These are phyloP conservation scores for Wickerhamiella musiphila DNA, from an alignment of 805 yeast genomes.

Conservation along the genomic window DNA sequence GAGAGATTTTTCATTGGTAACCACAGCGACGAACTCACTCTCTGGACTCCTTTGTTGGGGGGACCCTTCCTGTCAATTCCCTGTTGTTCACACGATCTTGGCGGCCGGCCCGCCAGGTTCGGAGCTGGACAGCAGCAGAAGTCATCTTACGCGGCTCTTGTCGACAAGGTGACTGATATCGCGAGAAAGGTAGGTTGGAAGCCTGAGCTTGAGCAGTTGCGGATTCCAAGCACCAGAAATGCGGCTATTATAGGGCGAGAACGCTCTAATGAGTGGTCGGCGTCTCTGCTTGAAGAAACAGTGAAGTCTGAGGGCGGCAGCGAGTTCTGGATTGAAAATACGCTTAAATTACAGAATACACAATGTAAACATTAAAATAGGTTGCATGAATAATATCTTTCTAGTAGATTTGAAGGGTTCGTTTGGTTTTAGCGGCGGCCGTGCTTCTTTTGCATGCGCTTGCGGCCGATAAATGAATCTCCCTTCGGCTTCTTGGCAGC, in stretches of 20 bases:
- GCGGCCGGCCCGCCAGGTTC: conserved; percentile 59
- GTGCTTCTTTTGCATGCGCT: conserved; percentile 17
- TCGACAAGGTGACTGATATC: conserved; percentile 63
- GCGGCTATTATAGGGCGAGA: conserved; percentile 68
- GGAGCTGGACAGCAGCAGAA: conserved; percentile 23
- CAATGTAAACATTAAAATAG: background rate
- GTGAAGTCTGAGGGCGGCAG: conserved; percentile 74
- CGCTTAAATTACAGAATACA: background rate
- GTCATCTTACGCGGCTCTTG: conserved; percentile 72
- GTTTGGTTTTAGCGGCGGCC: background rate
- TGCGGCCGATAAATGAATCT: conserved; percentile 19
- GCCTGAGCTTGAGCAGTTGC: conserved; percentile 65
- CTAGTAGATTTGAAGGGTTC: background rate
- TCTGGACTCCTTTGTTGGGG: conserved; percentile 80
- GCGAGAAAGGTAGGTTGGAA: conserved; percentile 65
- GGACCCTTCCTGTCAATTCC: conserved; percentile 80
- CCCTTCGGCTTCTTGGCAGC: conserved; percentile 8
- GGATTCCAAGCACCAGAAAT: conserved; percentile 89
- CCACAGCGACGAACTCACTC: conserved; percentile 86
- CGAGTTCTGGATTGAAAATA: conserved; percentile 62
- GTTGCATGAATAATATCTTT: too few relatives aligned
- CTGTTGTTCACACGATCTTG: conserved; percentile 79
- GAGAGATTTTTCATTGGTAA: conserved; percentile 88
- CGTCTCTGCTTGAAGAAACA: conserved; percentile 33
- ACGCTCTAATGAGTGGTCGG: conserved; percentile 20